Evolutionary conservation across 2,329 filamentous ascomycete genomes (phyloP), one percentile per base, ranked within the genome.

Genomic region (Hymenoscyphus fraxineus): DNA sequence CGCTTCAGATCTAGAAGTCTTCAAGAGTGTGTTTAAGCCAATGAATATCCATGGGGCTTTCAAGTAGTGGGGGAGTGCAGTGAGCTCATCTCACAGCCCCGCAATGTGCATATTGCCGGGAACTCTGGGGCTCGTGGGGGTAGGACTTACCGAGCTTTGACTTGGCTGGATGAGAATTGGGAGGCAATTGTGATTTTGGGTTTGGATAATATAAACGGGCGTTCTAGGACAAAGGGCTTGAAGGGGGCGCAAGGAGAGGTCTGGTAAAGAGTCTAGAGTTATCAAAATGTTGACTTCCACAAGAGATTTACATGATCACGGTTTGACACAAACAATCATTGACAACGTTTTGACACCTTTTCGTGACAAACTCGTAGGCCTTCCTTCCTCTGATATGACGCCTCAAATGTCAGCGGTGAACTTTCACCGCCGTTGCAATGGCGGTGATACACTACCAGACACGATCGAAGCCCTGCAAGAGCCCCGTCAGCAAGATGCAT

Each of bases 11-110:
- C 78, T 81, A 63, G 77, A 81, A 31, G 82, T 86, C 62, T 88
- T 87, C 67, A 75, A 78, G 64, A 76, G 78, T 13, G 79, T 85
- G 54, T 88, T 88, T 68, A 77, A 80, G 66, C 69, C 76, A 39
- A 73, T 71, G 6, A 83, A 85, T 16, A 69, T 73, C 27, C 70
- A 73, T 54, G 64, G 67, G 44, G 66, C 67, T 63, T 69, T 75
- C 69, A 70, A 77, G 22, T 54, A 54, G 47, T 54, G 9, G n/a
- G 47, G 35, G 58, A 60, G 16, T 16, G 38, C 38, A 59, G 22
- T 40, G 19, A 27, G 7, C 41, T 27, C 31, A 38, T 57, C 55
- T n/a, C 6, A 27, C n/a, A 35, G 31, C 12, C 4, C 31, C 32
- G 32, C 32, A 12, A 38, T 15, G 15, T 35, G 27, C 31, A 57